Conservation (phyloP, 2,329 filamentous ascomycete species). For the Exophiala sp. region DNA sequence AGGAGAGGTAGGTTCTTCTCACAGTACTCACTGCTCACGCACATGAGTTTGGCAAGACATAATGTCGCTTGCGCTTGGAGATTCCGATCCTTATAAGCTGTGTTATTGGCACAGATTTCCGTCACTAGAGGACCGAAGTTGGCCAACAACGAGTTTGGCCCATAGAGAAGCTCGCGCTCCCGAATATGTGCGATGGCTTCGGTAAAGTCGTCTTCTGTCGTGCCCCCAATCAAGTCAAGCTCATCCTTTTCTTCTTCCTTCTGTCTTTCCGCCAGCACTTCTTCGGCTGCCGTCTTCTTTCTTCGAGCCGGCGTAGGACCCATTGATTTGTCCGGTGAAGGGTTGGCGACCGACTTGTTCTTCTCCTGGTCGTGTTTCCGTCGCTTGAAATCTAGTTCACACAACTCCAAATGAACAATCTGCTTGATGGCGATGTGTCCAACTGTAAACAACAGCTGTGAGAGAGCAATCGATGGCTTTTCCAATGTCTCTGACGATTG, state of each 20-base stretch:
- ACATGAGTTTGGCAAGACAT: constrained; percentile 97
- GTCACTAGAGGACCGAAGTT: constrained; percentile 86
- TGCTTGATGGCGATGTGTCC: constrained; percentile 98
- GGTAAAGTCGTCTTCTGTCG: constrained; percentile 88
- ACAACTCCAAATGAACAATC: constrained; percentile 96
- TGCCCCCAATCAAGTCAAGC: constrained; percentile 91
- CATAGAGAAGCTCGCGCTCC: constrained; percentile 77
- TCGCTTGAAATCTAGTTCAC: constrained; percentile 95
- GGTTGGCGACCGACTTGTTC: constrained; percentile 38
- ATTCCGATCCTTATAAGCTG: constrained; percentile 79
- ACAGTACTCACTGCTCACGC: constrained; percentile 93
- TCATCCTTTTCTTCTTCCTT: constrained; percentile 70
- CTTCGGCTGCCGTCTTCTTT: constrained; percentile 43
- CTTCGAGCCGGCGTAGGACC: constrained; percentile 40
- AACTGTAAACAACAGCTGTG: constrained; percentile 88
- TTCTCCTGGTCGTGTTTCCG: constrained; percentile 87
- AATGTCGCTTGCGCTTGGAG: constrained; percentile 89
- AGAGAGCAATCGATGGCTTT: constrained; percentile 68
- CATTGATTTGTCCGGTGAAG: constrained; percentile 33
- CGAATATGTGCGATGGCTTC: constrained; percentile 80
- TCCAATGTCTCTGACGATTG: constrained; percentile 35
- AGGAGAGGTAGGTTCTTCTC: constrained; percentile 86
- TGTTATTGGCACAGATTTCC: constrained; percentile 93
- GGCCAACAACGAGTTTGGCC: constrained; percentile 74
- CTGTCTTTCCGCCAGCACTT: constrained; percentile 38